Conservation (phyloP, 192 early-diverging fungal genomes). For the Backusella sp. region DNA sequence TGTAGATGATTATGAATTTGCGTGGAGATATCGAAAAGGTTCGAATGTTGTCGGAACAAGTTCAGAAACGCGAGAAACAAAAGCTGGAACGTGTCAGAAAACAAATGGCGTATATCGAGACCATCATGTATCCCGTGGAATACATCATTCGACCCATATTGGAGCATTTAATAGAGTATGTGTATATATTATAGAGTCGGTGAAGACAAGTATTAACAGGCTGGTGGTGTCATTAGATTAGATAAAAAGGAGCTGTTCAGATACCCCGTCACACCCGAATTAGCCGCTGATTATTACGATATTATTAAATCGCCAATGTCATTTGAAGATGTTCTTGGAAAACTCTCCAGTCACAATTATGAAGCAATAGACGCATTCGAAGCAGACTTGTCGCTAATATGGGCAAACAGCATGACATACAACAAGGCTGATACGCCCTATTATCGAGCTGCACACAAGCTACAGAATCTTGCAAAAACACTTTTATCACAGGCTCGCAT, state of each 20-base stretch:
- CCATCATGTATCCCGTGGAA: conserved; percentile 69
- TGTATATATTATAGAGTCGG: background rate
- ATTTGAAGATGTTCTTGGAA: conserved; percentile 61
- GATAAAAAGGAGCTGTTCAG: conserved; percentile 70
- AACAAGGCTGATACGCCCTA: conserved; percentile 75
- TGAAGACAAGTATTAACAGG: background rate
- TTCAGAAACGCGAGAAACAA: conserved; percentile 69
- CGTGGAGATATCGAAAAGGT: conserved; percentile 89
- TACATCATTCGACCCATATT: conserved; percentile 63
- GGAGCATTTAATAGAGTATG: conserved; percentile 55
- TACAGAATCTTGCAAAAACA: conserved; percentile 41
- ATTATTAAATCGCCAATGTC: conserved; percentile 78
- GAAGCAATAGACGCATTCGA: conserved; percentile 58
- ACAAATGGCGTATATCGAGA: conserved; percentile 66
- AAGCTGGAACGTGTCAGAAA: conserved; percentile 61
- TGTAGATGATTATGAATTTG: conserved; percentile 44
- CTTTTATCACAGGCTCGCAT: conserved; percentile 42
- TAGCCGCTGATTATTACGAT: conserved; percentile 76
- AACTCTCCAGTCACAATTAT: conserved; percentile 60
- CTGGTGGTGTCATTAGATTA: conserved; percentile 30
- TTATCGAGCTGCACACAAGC: conserved; percentile 57
- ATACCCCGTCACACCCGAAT: conserved; percentile 61
- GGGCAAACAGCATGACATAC: conserved; percentile 72
- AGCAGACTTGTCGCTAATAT: conserved; percentile 70
- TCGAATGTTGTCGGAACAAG: conserved; percentile 78